Percentiles rank a stretch among this genome's conserved stretches.
These are phyloP conservation scores for Candida dajiaensis DNA, from an alignment of 805 yeast species.

Conservation along the genomic window DNA sequence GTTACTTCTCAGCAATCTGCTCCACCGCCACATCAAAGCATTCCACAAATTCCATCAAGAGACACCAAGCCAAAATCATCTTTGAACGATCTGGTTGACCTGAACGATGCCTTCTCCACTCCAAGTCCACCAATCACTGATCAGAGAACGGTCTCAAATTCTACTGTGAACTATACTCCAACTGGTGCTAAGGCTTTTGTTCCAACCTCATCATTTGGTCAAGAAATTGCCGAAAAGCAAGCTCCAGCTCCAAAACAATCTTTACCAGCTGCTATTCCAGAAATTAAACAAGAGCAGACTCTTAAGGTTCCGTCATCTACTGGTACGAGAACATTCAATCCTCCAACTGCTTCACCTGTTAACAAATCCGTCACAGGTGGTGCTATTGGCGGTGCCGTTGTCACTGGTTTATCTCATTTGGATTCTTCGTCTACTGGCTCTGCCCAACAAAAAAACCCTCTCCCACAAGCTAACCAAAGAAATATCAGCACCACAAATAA, in stretches of 20 bases:
- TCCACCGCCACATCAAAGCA: conserved; percentile 8
- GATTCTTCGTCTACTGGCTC: not conserved
- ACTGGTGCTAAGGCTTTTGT: conserved; percentile 45
- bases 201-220: conserved; percentile 87
- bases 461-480: conserved; percentile 1
- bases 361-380: not conserved
- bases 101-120: conserved; percentile 48
- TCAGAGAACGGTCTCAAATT: conserved; percentile 18
- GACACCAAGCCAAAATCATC: conserved; percentile 42
- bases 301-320: conserved; percentile 6
- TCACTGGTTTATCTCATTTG: conserved; percentile 1
- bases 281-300: not conserved
- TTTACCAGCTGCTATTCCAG: conserved; percentile 18
- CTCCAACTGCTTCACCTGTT: not conserved
- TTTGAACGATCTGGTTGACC: conserved; percentile 59
- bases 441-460: not conserved
- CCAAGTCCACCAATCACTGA: conserved; percentile 26
- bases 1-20: conserved; percentile 14
- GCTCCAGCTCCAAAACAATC: conserved; percentile 11
- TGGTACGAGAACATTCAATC: not conserved
- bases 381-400: not conserved
- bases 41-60: conserved; percentile 31
- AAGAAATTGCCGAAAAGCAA: conserved; percentile 42
- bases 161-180: conserved; percentile 25
- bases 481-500: conserved; percentile 24